Base-by-base conservation (phyloP, 768 basidiomycete genomes). In the Lentinula sp. region DNA sequence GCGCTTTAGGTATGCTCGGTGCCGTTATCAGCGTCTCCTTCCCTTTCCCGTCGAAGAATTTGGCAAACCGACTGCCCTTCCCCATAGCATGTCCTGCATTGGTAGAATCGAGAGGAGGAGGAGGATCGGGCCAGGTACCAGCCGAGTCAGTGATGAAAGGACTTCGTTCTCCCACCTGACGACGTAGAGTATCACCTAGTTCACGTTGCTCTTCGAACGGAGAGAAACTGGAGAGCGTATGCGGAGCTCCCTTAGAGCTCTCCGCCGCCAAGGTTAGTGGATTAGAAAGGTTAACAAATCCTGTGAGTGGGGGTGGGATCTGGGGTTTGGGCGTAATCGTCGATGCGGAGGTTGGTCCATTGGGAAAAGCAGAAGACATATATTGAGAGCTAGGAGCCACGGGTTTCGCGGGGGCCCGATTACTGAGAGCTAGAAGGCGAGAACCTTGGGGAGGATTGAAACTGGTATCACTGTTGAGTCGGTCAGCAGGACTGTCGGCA, bases 11-110 rank as follows among this genome's bases (percentile, higher is more conserved):
- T 36, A 73, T 64, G 42, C 72, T 63, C 18, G 67, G 54, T 35
- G 64, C 65, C 18, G 63, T 39, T 62, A 64, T 59, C 65, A 72
- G 46, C 6, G 66, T 67, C 13, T 86, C 85, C 63, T 79, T 80
- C 28, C 75, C 72, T 71, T 90, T 91, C n/a, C 81, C 81, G 65
- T 93, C 91, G 64, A 93, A 93, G 72, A 92, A 91, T 69, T 92
- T 93, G 36, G 90, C 91, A 70, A 93, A 89, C 41, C 91, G 85
- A 69, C 91, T 93, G 43, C 91, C 91, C 71, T 87, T 91, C 28
- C 78, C 79, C 36, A 77, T 74, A 13, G 83, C 77, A 67, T 82
- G 76, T 36, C 81, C 78, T 32, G 78, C 77, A 28, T 75, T 76
- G 56, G 68, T 71, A 50, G 69, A 64, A 59, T 54, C 57, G 37